Evolutionary conservation across 306 rosid species (phyloP).

Genomic region (Vachellia pachyceras): DNA sequence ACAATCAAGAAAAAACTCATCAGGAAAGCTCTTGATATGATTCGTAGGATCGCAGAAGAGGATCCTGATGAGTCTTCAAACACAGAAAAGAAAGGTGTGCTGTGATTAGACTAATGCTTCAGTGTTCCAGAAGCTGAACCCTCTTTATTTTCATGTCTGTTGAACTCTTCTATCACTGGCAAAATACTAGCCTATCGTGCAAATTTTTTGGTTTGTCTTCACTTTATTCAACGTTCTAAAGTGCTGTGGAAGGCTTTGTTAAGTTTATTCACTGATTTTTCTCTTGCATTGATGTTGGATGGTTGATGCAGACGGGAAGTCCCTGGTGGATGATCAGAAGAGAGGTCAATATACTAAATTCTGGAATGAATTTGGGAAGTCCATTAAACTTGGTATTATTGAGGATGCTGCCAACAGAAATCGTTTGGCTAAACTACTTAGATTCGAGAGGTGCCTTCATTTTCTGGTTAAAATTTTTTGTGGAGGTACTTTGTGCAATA

Average conservation of each 20-base stretch:
- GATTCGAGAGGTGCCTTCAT: constrained; percentile 79
- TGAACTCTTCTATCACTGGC: neutral
- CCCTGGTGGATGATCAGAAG: constrained; percentile 77
- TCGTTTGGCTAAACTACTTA: constrained; percentile 90
- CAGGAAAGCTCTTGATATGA: constrained; percentile 97
- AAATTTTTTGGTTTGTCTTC: neutral
- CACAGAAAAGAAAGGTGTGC: constrained; percentile 81
- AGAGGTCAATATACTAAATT: constrained; percentile 83
- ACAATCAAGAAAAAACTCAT: constrained; percentile 99
- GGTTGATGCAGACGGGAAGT: constrained; percentile 62
- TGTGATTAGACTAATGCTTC: constrained; percentile 5
- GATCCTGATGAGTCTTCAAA: constrained; percentile 90
- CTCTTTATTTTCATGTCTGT: neutral
- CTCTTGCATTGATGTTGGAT: constrained; percentile 26
- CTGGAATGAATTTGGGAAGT: constrained; percentile 99
- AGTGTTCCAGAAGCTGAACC: neutral
- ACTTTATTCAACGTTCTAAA: neutral
- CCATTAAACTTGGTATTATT: constrained; percentile 91
- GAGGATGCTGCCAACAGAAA: constrained; percentile 97
- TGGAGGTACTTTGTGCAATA: neutral
- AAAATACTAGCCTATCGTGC: neutral
- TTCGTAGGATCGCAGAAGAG: constrained; percentile 92
- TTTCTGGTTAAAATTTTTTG: neutral
- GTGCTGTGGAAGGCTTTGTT: neutral
- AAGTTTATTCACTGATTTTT: constrained; percentile 24